These are phyloP conservation scores for Apiospora arundinis DNA, from an alignment of 2,329 filamentous ascomycete genomes.

Conservation along the genomic window DNA sequence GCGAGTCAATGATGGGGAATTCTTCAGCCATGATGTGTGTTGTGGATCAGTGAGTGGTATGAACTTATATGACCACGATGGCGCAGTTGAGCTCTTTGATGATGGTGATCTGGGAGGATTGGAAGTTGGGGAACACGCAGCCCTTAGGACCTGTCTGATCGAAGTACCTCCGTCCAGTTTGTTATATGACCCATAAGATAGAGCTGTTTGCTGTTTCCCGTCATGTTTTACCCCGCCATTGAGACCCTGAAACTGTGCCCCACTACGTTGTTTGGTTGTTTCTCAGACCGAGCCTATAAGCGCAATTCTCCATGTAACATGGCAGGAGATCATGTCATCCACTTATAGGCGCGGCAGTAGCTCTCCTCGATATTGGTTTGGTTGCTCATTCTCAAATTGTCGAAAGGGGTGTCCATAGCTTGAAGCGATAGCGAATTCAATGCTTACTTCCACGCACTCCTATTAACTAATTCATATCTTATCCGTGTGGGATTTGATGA, in stretches of 20 bases:
- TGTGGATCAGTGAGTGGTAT: background rate
- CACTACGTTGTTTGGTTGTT: background rate
- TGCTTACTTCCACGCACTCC: no score
- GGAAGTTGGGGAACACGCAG: background rate
- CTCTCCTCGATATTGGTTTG: background rate
- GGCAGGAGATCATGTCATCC: background rate
- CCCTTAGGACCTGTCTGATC: background rate
- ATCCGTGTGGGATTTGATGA: no score
- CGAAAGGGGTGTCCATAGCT: no score
- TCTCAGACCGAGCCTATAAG: background rate
- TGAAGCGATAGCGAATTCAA: no score
- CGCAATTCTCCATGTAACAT: background rate
- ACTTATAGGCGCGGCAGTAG: background rate
- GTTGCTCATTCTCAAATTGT: background rate
- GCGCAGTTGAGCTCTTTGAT: background rate
- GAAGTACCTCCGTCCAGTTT: background rate
- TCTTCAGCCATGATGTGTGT: constrained; percentile 35
- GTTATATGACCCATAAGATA: background rate
- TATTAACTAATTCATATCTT: no score
- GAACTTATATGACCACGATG: background rate
- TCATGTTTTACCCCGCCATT: constrained; percentile 11
- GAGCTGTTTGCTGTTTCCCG: background rate
- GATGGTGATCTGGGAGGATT: background rate
- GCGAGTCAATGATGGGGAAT: constrained; percentile 80
- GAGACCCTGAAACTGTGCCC: constrained; percentile 9